These are phyloP conservation scores for Dichomitus squalens DNA, from an alignment of 1,284 basidiomycete species.

Conservation along the genomic window DNA sequence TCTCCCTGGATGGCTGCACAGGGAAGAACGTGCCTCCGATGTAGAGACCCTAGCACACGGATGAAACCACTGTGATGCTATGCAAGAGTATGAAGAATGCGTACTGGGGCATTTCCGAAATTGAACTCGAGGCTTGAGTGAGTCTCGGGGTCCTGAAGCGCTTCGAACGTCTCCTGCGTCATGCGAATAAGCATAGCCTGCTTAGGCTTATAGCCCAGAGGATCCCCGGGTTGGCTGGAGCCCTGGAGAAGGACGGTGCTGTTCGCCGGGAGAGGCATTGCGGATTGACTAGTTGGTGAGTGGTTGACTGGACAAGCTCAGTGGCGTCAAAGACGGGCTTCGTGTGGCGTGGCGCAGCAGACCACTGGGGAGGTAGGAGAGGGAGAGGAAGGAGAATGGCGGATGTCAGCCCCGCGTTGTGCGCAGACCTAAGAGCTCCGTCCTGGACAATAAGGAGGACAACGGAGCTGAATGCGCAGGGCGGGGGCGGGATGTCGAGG, in stretches of 20 bases:
- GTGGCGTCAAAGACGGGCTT: slow-evolving; percentile 2
- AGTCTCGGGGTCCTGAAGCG: slow-evolving; percentile 52
- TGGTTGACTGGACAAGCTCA: neutral
- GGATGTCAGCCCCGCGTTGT: neutral
- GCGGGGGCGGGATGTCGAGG: neutral
- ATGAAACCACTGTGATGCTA: neutral
- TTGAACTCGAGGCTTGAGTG: slow-evolving; percentile 56
- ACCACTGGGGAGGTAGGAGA: neutral
- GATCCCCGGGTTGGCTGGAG: slow-evolving; percentile 47
- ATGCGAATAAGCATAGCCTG: slow-evolving; percentile 73
- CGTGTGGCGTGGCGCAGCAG: slow-evolving; percentile 1
- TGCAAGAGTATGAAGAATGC: slow-evolving; percentile 22
- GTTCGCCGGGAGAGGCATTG: slow-evolving; percentile 66
- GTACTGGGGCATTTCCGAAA: slow-evolving; percentile 59
- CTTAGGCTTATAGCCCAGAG: slow-evolving; percentile 56
- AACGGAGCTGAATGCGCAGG: neutral
- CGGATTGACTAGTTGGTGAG: slow-evolving; percentile 6
- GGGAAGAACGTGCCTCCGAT: slow-evolving; percentile 66
- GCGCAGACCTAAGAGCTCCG: neutral
- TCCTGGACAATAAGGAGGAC: neutral
- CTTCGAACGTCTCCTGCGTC: slow-evolving; percentile 67
- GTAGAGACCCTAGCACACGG: slow-evolving; percentile 54
- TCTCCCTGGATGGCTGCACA: slow-evolving; percentile 54
- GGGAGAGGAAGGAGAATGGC: neutral
- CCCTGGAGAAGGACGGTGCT: slow-evolving; percentile 58